Conservation (phyloP, 2,329 filamentous ascomycete species). For the Ramularia endophylla region DNA sequence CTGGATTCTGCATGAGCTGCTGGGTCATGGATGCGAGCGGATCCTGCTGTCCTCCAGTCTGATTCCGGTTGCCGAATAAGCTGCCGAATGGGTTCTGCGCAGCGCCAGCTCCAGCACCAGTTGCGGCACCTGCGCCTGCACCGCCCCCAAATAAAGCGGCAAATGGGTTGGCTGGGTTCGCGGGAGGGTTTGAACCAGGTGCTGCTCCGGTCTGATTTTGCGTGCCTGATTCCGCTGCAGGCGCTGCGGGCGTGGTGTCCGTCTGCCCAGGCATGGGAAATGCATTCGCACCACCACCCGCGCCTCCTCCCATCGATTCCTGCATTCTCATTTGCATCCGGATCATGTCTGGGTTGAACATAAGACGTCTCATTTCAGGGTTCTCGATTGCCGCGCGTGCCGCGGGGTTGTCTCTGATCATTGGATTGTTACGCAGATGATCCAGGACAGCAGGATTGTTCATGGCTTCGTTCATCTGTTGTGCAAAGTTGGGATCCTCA, state of each 20-base stretch:
- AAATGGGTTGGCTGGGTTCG: conserved; percentile 50
- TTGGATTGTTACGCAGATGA: conserved; percentile 56
- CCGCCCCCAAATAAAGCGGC: conserved; percentile 49
- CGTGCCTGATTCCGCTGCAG: conserved; percentile 23
- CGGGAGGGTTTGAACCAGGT: too few relatives aligned
- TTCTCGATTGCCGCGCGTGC: conserved; percentile 82
- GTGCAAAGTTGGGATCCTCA: conserved; percentile 77
- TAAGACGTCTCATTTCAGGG: conserved; percentile 82
- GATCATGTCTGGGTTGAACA: conserved; percentile 83
- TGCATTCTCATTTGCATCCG: conserved; percentile 79
- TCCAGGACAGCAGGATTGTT: conserved; percentile 93
- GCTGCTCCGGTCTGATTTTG: conserved; percentile 3
- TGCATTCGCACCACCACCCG: conserved; percentile 41
- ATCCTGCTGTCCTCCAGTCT: conserved; percentile 29
- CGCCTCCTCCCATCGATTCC: conserved; percentile 53
- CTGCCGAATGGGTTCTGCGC: conserved; percentile 61
- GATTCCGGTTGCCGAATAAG: conserved; percentile 45
- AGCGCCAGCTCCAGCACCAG: conserved; percentile 20
- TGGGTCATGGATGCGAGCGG: conserved; percentile 44
- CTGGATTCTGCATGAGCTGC: conserved; percentile 52
- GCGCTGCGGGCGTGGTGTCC: conserved; percentile 65
- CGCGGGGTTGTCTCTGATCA: conserved; percentile 88
- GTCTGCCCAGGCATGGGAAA: conserved; percentile 92
- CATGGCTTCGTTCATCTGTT: conserved; percentile 88
- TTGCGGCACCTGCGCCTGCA: conserved; percentile 10